These are phyloP conservation scores for Cucumis variabilis DNA, from an alignment of 331 rosid genomes.

Conservation along the genomic window DNA sequence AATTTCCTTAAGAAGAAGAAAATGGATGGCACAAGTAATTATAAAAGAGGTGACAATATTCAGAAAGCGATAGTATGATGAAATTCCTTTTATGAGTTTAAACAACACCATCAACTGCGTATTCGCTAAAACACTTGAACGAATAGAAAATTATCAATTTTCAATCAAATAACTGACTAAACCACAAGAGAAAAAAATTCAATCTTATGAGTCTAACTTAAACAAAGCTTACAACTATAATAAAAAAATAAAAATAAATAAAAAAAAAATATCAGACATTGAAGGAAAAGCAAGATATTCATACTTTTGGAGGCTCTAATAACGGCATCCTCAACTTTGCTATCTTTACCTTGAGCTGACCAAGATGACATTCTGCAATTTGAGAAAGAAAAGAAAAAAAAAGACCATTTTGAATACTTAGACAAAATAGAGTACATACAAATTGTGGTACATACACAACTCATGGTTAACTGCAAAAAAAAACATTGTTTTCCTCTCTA, in stretches of 20 bases:
- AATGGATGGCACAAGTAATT: background rate
- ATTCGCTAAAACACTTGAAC: no score
- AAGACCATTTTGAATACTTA: no score
- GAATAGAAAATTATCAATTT: no score
- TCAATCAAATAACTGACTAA: background rate
- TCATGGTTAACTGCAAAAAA: no score
- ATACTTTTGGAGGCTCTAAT: conserved; percentile 96
- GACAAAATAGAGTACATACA: no score
- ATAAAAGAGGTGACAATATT: background rate
- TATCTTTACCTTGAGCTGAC: no score
- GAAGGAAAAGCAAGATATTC: conserved; percentile 14
- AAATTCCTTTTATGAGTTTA: background rate
- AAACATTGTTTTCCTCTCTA: no score
- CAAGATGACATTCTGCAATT: no score
- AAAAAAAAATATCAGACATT: no score
- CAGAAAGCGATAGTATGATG: background rate
- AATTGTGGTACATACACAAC: no score
- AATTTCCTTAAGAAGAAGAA: background rate
- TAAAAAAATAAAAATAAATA: no score
- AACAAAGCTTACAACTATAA: conserved; percentile 4
- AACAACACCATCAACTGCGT: background rate
- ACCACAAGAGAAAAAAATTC: conserved; percentile 15
- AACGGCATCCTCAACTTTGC: conserved; percentile 94
- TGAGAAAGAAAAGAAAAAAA: no score
- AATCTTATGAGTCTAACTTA: background rate